phyloP scores from a whole-genome alignment of 2,329 filamentous ascomycete genomes.

The Trichoderma harzianum region DNA sequence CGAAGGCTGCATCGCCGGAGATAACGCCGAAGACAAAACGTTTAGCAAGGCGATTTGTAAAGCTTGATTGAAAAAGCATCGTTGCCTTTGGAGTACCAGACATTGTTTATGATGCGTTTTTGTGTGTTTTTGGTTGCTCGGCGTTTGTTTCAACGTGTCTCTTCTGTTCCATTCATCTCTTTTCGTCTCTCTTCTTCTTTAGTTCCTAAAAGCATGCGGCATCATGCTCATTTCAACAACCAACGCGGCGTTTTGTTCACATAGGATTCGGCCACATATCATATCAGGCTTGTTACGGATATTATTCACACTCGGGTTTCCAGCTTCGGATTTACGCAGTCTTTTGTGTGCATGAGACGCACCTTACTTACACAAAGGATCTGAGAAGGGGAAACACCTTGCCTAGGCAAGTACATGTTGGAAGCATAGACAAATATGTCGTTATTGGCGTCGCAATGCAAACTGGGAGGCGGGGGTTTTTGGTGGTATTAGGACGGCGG shows the following conservation, averaged over 20 bases:
- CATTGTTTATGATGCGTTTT: neutral
- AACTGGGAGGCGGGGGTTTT: neutral
- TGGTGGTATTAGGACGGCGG: neutral
- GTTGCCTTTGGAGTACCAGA: neutral
- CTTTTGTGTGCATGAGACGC: neutral
- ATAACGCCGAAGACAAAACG: neutral
- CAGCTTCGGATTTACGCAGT: neutral
- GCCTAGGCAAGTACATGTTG: neutral
- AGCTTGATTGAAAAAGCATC: neutral
- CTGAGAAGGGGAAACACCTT: neutral
- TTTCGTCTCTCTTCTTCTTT: neutral
- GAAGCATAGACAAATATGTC: neutral
- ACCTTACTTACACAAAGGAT: neutral
- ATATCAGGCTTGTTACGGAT: conserved; percentile 11
- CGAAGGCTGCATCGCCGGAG: neutral
- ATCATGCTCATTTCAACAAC: neutral
- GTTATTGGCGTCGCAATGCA: neutral
- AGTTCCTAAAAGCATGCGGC: neutral
- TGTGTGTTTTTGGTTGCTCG: neutral
- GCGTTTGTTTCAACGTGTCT: conserved; percentile 2
- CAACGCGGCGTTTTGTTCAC: conserved; percentile 14
- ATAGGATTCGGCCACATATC: conserved; percentile 9
- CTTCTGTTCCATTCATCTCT: neutral
- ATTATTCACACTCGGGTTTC: neutral
- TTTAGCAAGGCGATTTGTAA: neutral